These are phyloP conservation scores for Coemansia sp. DNA, from an alignment of 192 early-diverging fungal genomes.

Conservation along the genomic window DNA sequence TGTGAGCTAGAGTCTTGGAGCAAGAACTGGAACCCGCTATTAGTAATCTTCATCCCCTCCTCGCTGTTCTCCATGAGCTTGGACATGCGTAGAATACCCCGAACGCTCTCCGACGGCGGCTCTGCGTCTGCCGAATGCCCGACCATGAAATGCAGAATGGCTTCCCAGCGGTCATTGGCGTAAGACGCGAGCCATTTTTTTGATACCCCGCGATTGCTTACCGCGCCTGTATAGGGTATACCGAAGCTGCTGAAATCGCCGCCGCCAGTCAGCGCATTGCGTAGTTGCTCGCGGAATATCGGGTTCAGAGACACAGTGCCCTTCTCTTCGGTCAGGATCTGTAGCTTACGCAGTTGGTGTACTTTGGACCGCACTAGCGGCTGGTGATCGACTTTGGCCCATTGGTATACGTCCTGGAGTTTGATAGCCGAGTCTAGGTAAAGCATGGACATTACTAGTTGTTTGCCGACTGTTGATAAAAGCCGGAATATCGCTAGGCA, in stretches of 20 bases:
- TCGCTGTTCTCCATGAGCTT: slow-evolving; percentile 65
- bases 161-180: slow-evolving; percentile 84
- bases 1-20: slow-evolving; percentile 92
- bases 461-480: slow-evolving; percentile 81
- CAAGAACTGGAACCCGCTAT: slow-evolving; percentile 97
- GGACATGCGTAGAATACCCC: slow-evolving; percentile 73
- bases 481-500: slow-evolving; percentile 91
- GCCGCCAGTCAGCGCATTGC: slow-evolving; percentile 73
- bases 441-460: slow-evolving; percentile 87
- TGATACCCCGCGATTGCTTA: slow-evolving; percentile 69
- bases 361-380: slow-evolving; percentile 67
- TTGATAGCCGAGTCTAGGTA: slow-evolving; percentile 68
- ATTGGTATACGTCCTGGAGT: slow-evolving; percentile 64
- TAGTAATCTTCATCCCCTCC: slow-evolving; percentile 74
- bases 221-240: slow-evolving; percentile 59
- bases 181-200: slow-evolving; percentile 76
- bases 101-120: slow-evolving; percentile 68
- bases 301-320: slow-evolving; percentile 62
- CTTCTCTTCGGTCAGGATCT: slow-evolving; percentile 64
- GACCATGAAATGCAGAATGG: slow-evolving; percentile 92
- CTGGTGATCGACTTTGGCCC: slow-evolving; percentile 53
- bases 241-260: slow-evolving; percentile 89
- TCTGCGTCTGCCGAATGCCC: slow-evolving; percentile 68
- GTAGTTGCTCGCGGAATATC: slow-evolving; percentile 68
- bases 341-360: slow-evolving; percentile 68